Conservation (phyloP, 768 basidiomycete species). For the Mycena sanguinolenta region DNA sequence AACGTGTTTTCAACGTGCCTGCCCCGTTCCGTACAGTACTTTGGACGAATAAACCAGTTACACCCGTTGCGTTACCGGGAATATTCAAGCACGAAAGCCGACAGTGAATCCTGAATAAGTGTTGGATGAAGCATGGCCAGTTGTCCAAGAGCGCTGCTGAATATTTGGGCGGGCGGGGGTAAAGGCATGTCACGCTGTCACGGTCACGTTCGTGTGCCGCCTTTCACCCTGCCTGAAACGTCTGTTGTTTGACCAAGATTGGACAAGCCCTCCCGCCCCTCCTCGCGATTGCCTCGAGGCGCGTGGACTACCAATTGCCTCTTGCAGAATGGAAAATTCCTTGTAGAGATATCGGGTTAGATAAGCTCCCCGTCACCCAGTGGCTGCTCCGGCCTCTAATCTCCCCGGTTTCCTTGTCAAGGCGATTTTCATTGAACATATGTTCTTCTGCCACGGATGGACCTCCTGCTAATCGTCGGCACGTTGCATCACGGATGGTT, state of each 20-base stretch:
- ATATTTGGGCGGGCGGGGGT: too few relatives aligned
- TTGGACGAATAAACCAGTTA: not conserved
- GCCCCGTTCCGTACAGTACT: not conserved
- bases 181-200: too few relatives aligned
- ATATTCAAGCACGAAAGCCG: not conserved
- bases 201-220: not conserved
- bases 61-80: not conserved
- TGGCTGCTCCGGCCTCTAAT: too few relatives aligned
- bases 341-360: too few relatives aligned
- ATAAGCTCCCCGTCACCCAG: too few relatives aligned
- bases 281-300: conserved; percentile 9
- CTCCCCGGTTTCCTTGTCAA: too few relatives aligned
- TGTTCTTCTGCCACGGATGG: too few relatives aligned
- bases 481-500: too few relatives aligned
- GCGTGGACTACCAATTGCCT: not conserved
- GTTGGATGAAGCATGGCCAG: not conserved
- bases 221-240: not conserved
- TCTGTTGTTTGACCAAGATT: not conserved
- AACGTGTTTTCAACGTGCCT: conserved; percentile 13
- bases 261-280: not conserved
- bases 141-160: not conserved
- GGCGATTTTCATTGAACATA: too few relatives aligned
- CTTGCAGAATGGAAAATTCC: too few relatives aligned
- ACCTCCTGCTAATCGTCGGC: too few relatives aligned
- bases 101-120: not conserved